phyloP scores from a whole-genome alignment of 306 rosid genomes.

The Cucurbita ficifolia region DNA sequence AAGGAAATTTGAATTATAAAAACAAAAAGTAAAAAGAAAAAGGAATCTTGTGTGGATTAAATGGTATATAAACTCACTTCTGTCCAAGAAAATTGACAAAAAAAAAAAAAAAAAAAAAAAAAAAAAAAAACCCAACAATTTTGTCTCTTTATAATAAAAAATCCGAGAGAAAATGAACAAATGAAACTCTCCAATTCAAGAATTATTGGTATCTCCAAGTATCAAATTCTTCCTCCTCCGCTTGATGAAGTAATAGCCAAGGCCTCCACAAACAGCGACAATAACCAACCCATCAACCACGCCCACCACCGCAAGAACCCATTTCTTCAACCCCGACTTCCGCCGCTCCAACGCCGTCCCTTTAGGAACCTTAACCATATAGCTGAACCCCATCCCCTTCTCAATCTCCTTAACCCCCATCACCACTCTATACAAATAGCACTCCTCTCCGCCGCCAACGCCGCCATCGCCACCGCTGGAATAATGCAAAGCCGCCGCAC shows the following conservation, averaged over 20 bases:
- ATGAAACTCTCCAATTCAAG: conserved; percentile 9
- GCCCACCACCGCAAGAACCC: conserved; percentile 60
- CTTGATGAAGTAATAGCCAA: conserved; percentile 40
- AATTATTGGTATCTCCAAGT: conserved; percentile 15
- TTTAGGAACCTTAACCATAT: conserved; percentile 60
- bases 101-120: neutral
- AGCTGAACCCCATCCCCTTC: conserved; percentile 32
- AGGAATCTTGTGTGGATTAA: neutral
- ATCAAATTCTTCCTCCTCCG: conserved; percentile 24
- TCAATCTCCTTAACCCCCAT: conserved; percentile 57
- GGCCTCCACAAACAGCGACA: conserved; percentile 48
- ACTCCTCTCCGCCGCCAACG: neutral
- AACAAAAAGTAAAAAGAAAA: neutral
- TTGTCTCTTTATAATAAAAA: neutral
- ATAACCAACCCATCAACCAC: conserved; percentile 64
- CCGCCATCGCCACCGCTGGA: conserved; percentile 8
- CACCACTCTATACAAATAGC: conserved; percentile 43
- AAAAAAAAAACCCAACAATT: neutral
- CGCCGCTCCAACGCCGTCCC: conserved; percentile 28
- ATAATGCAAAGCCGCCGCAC: conserved; percentile 43
- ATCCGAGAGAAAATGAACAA: neutral
- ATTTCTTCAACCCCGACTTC: conserved; percentile 37
- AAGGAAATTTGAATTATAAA: neutral
- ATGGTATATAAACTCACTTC: neutral
- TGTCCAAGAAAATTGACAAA: too few relatives aligned